Percentiles rank a stretch among this genome's conserved stretches.
Evolutionary conservation across 208 protist genomes (phyloP).

Genomic region (Jaenimonas drosophilae): DNA sequence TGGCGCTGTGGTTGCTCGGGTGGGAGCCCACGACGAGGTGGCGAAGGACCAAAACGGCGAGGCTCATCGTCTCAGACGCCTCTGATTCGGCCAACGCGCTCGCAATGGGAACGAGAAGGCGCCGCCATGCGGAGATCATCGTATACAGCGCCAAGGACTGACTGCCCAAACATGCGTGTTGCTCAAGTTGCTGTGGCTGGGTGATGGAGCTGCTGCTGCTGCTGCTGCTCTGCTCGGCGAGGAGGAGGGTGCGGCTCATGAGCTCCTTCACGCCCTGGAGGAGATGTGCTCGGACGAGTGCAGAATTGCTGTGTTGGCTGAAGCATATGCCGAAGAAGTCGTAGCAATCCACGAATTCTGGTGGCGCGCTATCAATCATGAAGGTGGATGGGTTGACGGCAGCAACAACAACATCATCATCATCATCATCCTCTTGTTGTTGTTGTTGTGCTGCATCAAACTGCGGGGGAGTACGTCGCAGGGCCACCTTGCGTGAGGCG

Average conservation of each 20-base stretch:
- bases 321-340: constrained; percentile 41
- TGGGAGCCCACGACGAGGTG: constrained; percentile 48
- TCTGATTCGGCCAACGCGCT: constrained; percentile 38
- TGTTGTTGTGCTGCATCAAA: too few species aligned
- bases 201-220: constrained; percentile 3
- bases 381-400: too few species aligned
- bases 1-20: constrained; percentile 15
- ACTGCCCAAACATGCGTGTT: too few species aligned
- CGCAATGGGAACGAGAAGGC: constrained; percentile 50
- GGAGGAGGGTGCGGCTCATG: constrained; percentile 35
- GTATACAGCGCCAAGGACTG: constrained; percentile 21
- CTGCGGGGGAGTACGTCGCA: too few species aligned
- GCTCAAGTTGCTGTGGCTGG: not conserved
- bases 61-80: constrained; percentile 44
- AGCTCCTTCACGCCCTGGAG: constrained; percentile 73
- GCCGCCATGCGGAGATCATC: constrained; percentile 54
- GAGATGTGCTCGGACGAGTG: constrained; percentile 52
- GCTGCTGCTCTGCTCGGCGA: constrained; percentile 4
- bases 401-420: too few species aligned
- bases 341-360: constrained; percentile 35
- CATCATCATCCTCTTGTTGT: too few species aligned
- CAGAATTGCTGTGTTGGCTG: constrained; percentile 10
- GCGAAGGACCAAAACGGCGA: constrained; percentile 65
- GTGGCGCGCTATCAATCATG: constrained; percentile 16
- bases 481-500: constrained; percentile 5